phyloP scores from a whole-genome alignment of 192 early-diverging fungal genomes.

The Haplosporangium gracile region DNA sequence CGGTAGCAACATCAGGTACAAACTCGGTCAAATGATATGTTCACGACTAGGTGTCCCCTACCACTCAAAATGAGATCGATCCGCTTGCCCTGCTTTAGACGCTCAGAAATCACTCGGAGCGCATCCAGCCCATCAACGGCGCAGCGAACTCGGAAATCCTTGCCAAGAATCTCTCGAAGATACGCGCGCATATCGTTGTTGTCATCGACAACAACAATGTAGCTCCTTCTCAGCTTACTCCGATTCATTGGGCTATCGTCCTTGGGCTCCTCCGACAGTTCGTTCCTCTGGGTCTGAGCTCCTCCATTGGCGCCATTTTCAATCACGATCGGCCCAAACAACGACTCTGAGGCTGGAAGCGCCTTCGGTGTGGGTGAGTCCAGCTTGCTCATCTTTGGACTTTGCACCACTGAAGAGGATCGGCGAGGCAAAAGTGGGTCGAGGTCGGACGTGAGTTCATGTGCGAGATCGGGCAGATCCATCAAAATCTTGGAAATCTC shows the following conservation, averaged over 20 bases:
- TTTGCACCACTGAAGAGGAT: conserved; percentile 6
- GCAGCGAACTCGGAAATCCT: conserved; percentile 48
- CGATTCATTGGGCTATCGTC: background rate
- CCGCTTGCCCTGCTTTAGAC: conserved; percentile 38
- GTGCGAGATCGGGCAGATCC: conserved; percentile 18
- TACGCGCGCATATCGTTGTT: conserved; percentile 63
- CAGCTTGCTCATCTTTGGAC: conserved; percentile 3
- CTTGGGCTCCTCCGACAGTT: conserved; percentile 2
- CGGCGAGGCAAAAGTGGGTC: background rate
- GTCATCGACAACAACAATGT: conserved; percentile 62
- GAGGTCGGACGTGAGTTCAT: background rate
- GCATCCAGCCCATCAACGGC: conserved; percentile 58
- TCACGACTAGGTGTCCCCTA: background rate
- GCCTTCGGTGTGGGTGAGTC: background rate
- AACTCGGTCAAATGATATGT: background rate
- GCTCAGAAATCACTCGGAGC: conserved; percentile 36
- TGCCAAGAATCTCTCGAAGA: conserved; percentile 42
- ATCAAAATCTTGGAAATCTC: conserved; percentile 39
- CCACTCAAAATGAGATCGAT: conserved; percentile 58
- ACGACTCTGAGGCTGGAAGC: background rate
- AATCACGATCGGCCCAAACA: conserved; percentile 10
- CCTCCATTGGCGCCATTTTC: conserved; percentile 18
- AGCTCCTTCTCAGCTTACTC: conserved; percentile 13
- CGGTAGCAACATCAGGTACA: background rate
- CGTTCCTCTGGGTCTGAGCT: background rate